Conservation (phyloP, 768 basidiomycete species). For the Scleroderma bovista region DNA sequence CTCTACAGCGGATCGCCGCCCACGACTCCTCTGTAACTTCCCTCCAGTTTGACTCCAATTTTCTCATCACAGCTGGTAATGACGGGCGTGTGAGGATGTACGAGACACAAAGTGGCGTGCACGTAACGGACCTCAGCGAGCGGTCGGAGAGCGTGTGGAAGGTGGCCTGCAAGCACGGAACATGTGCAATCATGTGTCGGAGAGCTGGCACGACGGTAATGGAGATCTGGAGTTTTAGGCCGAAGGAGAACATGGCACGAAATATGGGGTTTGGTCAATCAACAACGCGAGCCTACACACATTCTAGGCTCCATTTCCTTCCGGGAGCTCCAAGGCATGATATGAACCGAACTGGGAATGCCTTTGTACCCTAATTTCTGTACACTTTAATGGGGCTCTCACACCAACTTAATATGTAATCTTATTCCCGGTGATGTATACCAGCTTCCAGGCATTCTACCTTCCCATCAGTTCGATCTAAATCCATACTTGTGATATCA, state of each 20-base stretch:
- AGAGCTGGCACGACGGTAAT: slow-evolving; percentile 77
- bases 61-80: slow-evolving; percentile 80
- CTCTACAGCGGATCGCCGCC: slow-evolving; percentile 68
- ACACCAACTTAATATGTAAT: too few species aligned
- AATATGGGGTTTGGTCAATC: neutral
- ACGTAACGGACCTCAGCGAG: slow-evolving; percentile 73
- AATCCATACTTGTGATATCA: too few species aligned
- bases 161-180: slow-evolving; percentile 66
- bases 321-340: too few species aligned
- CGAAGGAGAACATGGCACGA: slow-evolving; percentile 24
- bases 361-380: too few species aligned
- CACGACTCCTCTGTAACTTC: slow-evolving; percentile 87
- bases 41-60: slow-evolving; percentile 79
- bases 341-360: too few species aligned
- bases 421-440: too few species aligned
- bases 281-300: too few species aligned
- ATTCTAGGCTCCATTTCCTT: too few species aligned
- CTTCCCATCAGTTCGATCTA: too few species aligned
- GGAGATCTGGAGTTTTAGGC: slow-evolving; percentile 78
- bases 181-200: slow-evolving; percentile 77
- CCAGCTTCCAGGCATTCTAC: too few species aligned
- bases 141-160: slow-evolving; percentile 85
- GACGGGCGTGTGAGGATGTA: slow-evolving; percentile 79
- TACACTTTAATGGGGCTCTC: too few species aligned
- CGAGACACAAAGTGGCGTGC: slow-evolving; percentile 55